Conservation (phyloP, 2,329 filamentous ascomycete genomes). For the Hypoxylon sp. region DNA sequence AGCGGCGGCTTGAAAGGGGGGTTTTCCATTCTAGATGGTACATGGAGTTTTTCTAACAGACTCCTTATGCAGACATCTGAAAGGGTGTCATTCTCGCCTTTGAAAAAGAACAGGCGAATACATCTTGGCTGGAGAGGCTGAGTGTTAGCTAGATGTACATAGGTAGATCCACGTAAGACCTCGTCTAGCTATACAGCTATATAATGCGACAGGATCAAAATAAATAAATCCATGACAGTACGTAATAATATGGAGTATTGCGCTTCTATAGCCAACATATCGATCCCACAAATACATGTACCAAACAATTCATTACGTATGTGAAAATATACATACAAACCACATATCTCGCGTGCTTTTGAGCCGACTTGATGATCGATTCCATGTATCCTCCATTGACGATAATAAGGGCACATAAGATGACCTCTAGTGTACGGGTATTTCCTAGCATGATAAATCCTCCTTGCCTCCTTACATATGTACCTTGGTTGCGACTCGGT, state of each 20-base stretch:
- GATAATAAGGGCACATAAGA: constrained; percentile 6
- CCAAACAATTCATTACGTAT: constrained; percentile 1
- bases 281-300: background rate
- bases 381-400: background rate
- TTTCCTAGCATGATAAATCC: constrained; percentile 14
- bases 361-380: background rate
- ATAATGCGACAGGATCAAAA: constrained; percentile 1
- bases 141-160: background rate
- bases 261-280: background rate
- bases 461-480: constrained; percentile 25
- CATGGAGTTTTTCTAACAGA: background rate
- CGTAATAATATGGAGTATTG: background rate
- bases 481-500: background rate
- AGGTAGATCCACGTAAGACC: background rate
- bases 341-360: background rate
- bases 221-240: background rate
- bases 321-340: background rate
- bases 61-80: background rate
- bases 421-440: too few species aligned
- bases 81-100: background rate
- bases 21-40: background rate
- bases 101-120: background rate
- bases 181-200: constrained; percentile 1
- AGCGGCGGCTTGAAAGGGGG: background rate
- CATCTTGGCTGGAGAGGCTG: background rate